These are phyloP conservation scores for Talaromyces nanjingensis DNA, from an alignment of 495 filamentous ascomycete species.

Conservation along the genomic window DNA sequence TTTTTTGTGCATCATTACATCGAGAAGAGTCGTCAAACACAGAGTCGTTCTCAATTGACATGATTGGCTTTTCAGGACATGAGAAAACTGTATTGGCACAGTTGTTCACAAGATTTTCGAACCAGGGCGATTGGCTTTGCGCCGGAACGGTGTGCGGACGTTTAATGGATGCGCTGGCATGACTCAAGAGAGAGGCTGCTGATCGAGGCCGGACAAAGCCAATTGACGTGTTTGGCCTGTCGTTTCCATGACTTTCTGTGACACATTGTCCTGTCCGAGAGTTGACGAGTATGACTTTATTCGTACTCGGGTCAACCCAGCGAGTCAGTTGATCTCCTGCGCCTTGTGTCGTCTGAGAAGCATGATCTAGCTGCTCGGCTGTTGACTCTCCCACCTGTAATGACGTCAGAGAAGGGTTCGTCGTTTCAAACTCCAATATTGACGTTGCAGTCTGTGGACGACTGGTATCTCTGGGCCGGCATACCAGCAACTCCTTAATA, in stretches of 20 bases:
- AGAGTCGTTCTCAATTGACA: conserved; percentile 17
- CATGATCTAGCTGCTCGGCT: background rate
- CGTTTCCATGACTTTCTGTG: conserved; percentile 7
- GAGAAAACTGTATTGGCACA: conserved; percentile 63
- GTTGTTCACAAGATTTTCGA: conserved; percentile 27
- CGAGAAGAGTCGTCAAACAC: background rate
- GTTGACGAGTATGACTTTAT: conserved; percentile 50
- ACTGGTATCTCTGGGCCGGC: background rate
- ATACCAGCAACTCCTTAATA: background rate
- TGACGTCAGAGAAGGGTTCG: background rate
- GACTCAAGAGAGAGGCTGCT: conserved; percentile 13
- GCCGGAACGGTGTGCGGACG: conserved; percentile 14
- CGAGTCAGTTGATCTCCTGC: conserved; percentile 31
- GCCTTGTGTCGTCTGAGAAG: background rate
- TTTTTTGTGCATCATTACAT: background rate
- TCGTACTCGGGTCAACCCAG: conserved; percentile 67
- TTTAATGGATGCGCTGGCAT: conserved; percentile 1
- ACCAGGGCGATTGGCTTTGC: conserved; percentile 22
- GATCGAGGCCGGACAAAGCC: conserved; percentile 15
- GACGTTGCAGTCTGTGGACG: background rate
- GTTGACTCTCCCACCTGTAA: background rate
- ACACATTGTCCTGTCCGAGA: conserved; percentile 54
- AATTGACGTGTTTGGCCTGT: conserved; percentile 5
- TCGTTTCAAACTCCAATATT: background rate
- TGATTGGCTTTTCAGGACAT: conserved; percentile 44